These are phyloP conservation scores for Talaromyces sp. DNA, from an alignment of 2,329 filamentous ascomycete species.

Conservation along the genomic window DNA sequence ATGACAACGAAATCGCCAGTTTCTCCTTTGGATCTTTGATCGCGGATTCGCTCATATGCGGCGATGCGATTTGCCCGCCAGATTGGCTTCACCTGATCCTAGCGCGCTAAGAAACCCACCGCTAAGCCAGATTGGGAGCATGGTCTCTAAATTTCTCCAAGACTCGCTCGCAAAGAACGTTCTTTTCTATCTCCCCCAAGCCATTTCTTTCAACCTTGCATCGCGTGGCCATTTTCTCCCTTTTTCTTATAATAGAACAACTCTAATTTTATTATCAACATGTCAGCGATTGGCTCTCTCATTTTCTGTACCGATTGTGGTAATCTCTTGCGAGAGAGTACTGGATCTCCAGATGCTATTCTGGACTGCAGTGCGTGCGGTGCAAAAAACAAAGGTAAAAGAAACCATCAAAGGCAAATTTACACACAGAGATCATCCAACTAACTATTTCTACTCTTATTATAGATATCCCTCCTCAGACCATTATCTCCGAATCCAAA, in stretches of 20 bases:
- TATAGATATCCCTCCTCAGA: slow-evolving; percentile 71
- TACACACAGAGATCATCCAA: not conserved
- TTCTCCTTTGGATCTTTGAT: slow-evolving; percentile 8
- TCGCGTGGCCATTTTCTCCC: not conserved
- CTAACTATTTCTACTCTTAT: slow-evolving; percentile 14
- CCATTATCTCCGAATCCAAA: slow-evolving; percentile 79
- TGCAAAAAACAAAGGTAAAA: slow-evolving; percentile 73
- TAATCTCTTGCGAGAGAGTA: slow-evolving; percentile 79
- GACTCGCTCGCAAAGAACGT: not conserved
- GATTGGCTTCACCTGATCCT: slow-evolving; percentile 7
- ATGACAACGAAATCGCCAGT: slow-evolving; percentile 17
- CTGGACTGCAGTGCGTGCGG: slow-evolving; percentile 84
- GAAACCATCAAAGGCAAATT: not conserved
- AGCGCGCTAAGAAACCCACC: slow-evolving; percentile 5
- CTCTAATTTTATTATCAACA: slow-evolving; percentile 40
- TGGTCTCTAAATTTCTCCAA: slow-evolving; percentile 14
- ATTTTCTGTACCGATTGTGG: slow-evolving; percentile 93
- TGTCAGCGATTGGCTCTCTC: slow-evolving; percentile 87
- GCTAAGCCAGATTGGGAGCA: slow-evolving; percentile 6
- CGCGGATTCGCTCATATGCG: slow-evolving; percentile 14
- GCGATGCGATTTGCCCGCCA: slow-evolving; percentile 14
- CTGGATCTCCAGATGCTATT: slow-evolving; percentile 71
- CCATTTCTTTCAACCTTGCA: slow-evolving; percentile 3
- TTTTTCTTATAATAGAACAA: not conserved
- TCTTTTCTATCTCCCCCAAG: not conserved